Percentiles rank a stretch among this genome's conserved stretches.
These are phyloP conservation scores for Gaultheria prostrata DNA, from an alignment of 148 eudicot genomes.

Conservation along the genomic window DNA sequence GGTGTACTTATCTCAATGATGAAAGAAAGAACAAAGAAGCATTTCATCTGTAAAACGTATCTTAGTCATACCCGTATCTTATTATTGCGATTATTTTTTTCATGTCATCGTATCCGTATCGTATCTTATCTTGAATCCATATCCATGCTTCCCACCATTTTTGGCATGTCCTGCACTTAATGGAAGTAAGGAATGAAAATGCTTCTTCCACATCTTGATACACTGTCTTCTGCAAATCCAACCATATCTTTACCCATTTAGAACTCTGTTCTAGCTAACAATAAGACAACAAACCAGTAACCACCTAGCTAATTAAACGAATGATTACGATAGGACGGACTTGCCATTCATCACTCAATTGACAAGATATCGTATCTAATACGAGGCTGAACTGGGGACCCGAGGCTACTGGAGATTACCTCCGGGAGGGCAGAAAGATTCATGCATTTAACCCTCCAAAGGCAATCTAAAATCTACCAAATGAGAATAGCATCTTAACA, in stretches of 20 bases:
- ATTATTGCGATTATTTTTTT: too few relatives aligned
- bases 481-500: neutral
- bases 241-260: neutral
- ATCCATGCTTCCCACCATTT: neutral
- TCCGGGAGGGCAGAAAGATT: neutral
- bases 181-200: neutral
- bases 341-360: neutral
- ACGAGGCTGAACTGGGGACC: neutral
- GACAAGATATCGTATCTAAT: neutral
- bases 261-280: neutral
- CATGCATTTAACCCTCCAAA: neutral
- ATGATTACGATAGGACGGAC: neutral
- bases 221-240: neutral
- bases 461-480: conserved; percentile 4
- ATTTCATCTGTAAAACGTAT: neutral
- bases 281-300: neutral
- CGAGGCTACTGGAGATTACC: too few relatives aligned
- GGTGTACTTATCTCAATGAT: neutral
- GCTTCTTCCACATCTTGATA: neutral
- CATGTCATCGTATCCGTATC: too few relatives aligned
- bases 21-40: neutral
- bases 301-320: neutral
- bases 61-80: neutral
- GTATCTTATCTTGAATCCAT: too few relatives aligned
- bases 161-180: neutral